Conservation (phyloP, 495 filamentous ascomycete species). For the Darksidea phi region DNA sequence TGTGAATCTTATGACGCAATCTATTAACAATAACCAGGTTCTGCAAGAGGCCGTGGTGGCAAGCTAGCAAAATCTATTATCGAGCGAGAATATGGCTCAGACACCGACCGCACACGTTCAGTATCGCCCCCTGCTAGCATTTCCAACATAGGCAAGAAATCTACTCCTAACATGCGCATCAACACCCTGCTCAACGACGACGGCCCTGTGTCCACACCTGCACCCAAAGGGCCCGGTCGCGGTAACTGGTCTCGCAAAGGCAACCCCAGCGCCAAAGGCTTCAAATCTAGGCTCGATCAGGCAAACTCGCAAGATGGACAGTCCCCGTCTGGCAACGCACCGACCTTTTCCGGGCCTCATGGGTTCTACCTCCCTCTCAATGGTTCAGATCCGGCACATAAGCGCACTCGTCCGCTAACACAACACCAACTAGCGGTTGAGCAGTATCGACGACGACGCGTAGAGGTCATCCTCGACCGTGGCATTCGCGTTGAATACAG, state of each 20-base stretch:
- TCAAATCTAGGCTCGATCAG: slow-evolving; percentile 30
- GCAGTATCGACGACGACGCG: slow-evolving; percentile 79
- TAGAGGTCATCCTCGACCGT: slow-evolving; percentile 80
- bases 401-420: slow-evolving; percentile 79
- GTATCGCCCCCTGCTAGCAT: slow-evolving; percentile 29
- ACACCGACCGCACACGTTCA: slow-evolving; percentile 40
- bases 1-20: neutral
- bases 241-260: slow-evolving; percentile 46
- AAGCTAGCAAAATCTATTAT: slow-evolving; percentile 25
- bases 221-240: slow-evolving; percentile 43
- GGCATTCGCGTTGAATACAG: slow-evolving; percentile 55
- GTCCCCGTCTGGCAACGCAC: slow-evolving; percentile 18
- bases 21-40: slow-evolving; percentile 10
- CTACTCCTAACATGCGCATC: slow-evolving; percentile 44
- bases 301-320: slow-evolving; percentile 17
- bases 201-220: slow-evolving; percentile 27
- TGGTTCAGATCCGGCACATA: slow-evolving; percentile 40
- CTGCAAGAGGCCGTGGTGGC: slow-evolving; percentile 25
- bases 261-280: slow-evolving; percentile 16
- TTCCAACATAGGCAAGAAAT: slow-evolving; percentile 25
- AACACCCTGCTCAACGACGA: slow-evolving; percentile 47
- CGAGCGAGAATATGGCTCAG: slow-evolving; percentile 33
- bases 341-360: slow-evolving; percentile 29
- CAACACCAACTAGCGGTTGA: slow-evolving; percentile 92
- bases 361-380: slow-evolving; percentile 40